Percentiles rank a stretch among this genome's conserved stretches.
Evolutionary conservation across 2,329 filamentous ascomycete species (phyloP).

Genomic region (Penicillium sp.): DNA sequence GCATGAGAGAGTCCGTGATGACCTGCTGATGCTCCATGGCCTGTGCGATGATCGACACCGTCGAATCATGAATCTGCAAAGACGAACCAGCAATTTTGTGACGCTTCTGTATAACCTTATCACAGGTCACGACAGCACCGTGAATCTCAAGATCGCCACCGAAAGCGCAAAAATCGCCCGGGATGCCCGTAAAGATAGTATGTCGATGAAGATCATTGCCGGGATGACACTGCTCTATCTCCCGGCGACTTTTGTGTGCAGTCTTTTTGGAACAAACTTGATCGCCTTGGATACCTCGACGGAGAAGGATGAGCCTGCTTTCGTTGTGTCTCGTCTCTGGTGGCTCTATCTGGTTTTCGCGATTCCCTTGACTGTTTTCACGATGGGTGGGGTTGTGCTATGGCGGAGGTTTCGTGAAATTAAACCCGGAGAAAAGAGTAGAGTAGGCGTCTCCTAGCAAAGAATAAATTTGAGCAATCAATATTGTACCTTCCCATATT

Average conservation of each 20-base stretch:
- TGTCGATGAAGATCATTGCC: conserved; percentile 30
- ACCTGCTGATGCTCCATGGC: conserved; percentile 17
- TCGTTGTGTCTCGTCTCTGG: conserved; percentile 20
- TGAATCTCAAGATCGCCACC: conserved; percentile 24
- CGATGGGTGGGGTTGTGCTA: conserved; percentile 16
- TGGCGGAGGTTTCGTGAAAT: conserved; percentile 18
- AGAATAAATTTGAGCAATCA: not conserved
- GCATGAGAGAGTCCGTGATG: conserved; percentile 20
- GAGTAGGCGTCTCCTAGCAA: conserved; percentile 14
- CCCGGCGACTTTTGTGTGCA: conserved; percentile 28
- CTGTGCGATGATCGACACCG: conserved; percentile 20
- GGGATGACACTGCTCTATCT: conserved; percentile 27
- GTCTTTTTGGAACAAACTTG: conserved; percentile 25
- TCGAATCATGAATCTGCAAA: conserved; percentile 18
- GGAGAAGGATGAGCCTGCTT: conserved; percentile 9
- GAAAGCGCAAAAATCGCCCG: conserved; percentile 10
- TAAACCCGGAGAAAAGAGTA: conserved; percentile 19
- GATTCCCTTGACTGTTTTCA: conserved; percentile 17
- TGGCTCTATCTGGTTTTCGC: conserved; percentile 25
- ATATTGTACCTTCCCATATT: no score
- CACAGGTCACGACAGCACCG: conserved; percentile 24
- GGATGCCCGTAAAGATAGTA: conserved; percentile 24
- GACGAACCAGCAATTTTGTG: conserved; percentile 22
- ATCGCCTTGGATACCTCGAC: conserved; percentile 19
- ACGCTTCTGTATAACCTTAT: conserved; percentile 28